Evolutionary conservation across 2,329 filamentous ascomycete genomes (phyloP).

Genomic region (Alternaria incomplexa): DNA sequence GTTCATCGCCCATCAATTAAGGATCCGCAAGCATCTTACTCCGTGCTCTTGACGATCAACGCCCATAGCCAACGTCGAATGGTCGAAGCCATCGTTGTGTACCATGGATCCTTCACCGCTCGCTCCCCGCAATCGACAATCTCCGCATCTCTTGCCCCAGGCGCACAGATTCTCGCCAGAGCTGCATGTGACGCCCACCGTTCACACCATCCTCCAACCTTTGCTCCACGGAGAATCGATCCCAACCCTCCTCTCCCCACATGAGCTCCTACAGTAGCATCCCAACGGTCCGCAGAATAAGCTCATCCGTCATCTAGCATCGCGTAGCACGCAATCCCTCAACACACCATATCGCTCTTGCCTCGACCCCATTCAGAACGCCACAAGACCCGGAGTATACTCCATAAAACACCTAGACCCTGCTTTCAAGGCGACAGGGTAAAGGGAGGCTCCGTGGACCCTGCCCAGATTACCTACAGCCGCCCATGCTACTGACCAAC

Average conservation of each 20-base stretch:
- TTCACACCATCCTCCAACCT: background rate
- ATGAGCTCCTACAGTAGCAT: slow-evolving; percentile 5
- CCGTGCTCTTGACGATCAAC: background rate
- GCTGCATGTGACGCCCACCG: background rate
- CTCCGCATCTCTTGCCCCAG: background rate
- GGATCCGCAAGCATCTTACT: background rate
- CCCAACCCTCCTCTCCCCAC: slow-evolving; percentile 1
- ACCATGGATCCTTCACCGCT: background rate
- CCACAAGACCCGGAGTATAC: slow-evolving; percentile 4
- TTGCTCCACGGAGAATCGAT: background rate
- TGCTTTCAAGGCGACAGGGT: background rate
- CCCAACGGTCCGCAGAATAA: slow-evolving; percentile 21
- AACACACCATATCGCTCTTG: slow-evolving; percentile 4
- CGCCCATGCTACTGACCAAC: background rate
- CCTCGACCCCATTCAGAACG: background rate
- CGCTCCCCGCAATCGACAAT: background rate
- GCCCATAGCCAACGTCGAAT: background rate
- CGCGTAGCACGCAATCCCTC: slow-evolving; percentile 12
- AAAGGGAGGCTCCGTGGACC: slow-evolving; percentile 4
- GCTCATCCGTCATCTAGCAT: slow-evolving; percentile 11
- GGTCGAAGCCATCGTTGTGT: background rate
- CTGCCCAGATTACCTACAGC: slow-evolving; percentile 2
- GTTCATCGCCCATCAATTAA: background rate
- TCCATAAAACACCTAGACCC: slow-evolving; percentile 1
- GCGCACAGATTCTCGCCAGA: background rate